Conservation (phyloP, 192 early-diverging fungal genomes). For the Gonapodya sp. region DNA sequence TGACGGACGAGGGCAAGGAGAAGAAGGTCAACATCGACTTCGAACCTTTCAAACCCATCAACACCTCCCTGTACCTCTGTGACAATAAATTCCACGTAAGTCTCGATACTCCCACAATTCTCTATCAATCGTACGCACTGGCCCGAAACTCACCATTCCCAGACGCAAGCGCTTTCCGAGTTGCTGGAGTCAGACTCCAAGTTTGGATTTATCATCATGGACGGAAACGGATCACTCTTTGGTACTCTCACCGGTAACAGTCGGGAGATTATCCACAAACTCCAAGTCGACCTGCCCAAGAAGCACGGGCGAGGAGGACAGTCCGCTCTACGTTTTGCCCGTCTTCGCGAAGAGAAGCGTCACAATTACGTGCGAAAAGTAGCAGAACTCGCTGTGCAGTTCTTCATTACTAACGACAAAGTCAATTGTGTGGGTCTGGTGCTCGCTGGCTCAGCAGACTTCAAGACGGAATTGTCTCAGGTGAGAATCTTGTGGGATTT, state of each 20-base stretch:
- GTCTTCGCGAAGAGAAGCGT: constrained; percentile 96
- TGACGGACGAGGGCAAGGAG: constrained; percentile 98
- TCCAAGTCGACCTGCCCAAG: constrained; percentile 96
- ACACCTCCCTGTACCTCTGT: constrained; percentile 94
- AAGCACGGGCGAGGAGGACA: constrained; percentile 99
- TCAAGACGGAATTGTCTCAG: constrained; percentile 84
- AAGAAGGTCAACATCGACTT: constrained; percentile 99
- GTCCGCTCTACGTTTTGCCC: constrained; percentile 98
- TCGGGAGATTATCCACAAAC: constrained; percentile 87
- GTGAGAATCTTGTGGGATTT: not conserved
- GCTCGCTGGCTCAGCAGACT: constrained; percentile 97
- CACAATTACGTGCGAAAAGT: constrained; percentile 99
- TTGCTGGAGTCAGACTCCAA: constrained; percentile 87
- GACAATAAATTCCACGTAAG: constrained; percentile 94
- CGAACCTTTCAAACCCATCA: constrained; percentile 98
- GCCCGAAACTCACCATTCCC: not conserved
- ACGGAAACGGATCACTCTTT: constrained; percentile 94
- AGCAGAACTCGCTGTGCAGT: constrained; percentile 89
- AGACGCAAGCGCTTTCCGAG: constrained; percentile 78
- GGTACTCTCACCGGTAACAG: constrained; percentile 90
- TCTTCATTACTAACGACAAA: constrained; percentile 88
- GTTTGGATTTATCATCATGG: constrained; percentile 98
- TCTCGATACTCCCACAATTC: not conserved
- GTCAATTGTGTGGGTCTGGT: constrained; percentile 79
- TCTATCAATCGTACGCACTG: not conserved